A percentile compares a stretch with the other conserved stretches of the same genome.
Conservation (phyloP, 768 basidiomycete genomes). For the Tubosaeta sp. region DNA sequence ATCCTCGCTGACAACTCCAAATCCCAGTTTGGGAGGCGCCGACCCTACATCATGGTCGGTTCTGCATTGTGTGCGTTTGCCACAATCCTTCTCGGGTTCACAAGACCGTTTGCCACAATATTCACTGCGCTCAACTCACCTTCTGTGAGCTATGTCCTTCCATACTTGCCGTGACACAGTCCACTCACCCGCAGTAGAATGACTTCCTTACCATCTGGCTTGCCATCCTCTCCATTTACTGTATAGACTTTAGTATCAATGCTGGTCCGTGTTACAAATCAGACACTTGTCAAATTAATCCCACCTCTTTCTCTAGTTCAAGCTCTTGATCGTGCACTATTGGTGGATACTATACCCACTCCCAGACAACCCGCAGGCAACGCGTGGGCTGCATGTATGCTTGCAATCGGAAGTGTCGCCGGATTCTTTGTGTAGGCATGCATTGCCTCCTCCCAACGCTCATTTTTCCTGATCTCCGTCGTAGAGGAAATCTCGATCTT, state of each 20-base stretch:
- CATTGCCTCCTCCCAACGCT: not conserved
- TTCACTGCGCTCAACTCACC: constrained; percentile 34
- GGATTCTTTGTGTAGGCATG: constrained; percentile 80
- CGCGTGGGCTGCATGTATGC: constrained; percentile 95
- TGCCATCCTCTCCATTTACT: constrained; percentile 67
- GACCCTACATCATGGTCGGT: constrained; percentile 81
- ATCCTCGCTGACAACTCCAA: constrained; percentile 81
- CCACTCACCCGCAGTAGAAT: constrained; percentile 38
- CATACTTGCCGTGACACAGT: not conserved
- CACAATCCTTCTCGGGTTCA: constrained; percentile 83
- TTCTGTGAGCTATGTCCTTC: constrained; percentile 26
- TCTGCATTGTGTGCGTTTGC: constrained; percentile 61
- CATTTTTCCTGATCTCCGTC: not conserved
- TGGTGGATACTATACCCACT: constrained; percentile 81
- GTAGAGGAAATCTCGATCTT: constrained; percentile 78
- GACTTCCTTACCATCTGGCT: constrained; percentile 67
- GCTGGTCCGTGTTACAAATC: constrained; percentile 34
- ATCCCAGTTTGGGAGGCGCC: constrained; percentile 76
- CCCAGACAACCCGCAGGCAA: constrained; percentile 78
- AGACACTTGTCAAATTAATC: not conserved
- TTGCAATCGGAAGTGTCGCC: constrained; percentile 77
- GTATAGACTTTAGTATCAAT: constrained; percentile 64
- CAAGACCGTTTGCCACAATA: constrained; percentile 57
- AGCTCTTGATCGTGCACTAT: constrained; percentile 84
- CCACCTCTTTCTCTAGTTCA: constrained; percentile 49